Base-by-base conservation (phyloP, 2,329 filamentous ascomycete species). In the Macrophomina tecta region DNA sequence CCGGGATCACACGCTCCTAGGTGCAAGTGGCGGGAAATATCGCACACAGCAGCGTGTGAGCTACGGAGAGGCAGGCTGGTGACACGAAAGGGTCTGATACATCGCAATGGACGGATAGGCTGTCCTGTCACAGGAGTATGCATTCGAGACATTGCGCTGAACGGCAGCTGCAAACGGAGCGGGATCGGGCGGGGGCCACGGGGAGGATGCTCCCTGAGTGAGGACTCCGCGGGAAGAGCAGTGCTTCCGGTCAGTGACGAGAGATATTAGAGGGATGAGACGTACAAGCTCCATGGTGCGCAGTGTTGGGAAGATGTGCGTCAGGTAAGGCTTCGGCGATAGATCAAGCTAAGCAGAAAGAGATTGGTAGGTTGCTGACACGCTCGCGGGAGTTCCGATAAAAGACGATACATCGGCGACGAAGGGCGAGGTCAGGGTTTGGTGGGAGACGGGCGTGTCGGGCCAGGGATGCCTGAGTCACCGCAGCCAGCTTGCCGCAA, bases 401-500 rank as follows among this genome's bases (percentile, higher is more conserved):
- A 18, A 14, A 38, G 36, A 38, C 23, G 23, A 23, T 23, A 23
- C 23, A 23, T 23, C 23, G 23, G 23, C 23, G 36, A 12, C 36
- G 36, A 12, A 38, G 36, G 42, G 14, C 14, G n/a, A 11, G 38
- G 18, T 56, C 52, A 56, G 36, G 52, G n/a, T n/a, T 32, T 40
- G 46, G 30, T 6, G 16, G 23, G 42, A 8, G 23, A 32, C 56
- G 56, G 42, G 28, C 12, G 14, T 46, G 45, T 62, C 58, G 45
- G 56, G 46, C 23, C 40, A 36, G 40, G 56, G 40, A 61, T 7
- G 36, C 36, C 42, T 45, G 42, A 45, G 16, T 45, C 16, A 32
- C n/a, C 11, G 53, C 55, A 11, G 28, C 28, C 56, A 42, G 58
- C 30, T 62, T 62, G 58, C 58, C 58, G 30, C 42, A 62, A 62